Conservation (phyloP, 1,139 yeast genomes). For the Lodderomyces metapsilosis region DNA sequence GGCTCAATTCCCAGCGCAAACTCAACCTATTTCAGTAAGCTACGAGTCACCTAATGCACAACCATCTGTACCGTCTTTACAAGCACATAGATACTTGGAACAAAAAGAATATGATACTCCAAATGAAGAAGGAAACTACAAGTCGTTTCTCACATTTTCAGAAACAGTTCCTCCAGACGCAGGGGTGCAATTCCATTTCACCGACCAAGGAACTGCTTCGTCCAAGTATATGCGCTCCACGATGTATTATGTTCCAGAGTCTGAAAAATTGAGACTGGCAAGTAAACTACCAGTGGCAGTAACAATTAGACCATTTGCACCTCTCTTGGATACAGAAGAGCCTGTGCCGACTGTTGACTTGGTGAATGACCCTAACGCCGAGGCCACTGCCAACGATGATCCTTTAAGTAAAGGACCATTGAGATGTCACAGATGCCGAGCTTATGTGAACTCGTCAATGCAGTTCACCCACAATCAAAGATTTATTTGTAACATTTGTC, state of each 20-base stretch:
- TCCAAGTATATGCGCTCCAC: conserved; percentile 78
- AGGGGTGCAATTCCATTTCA: conserved; percentile 64
- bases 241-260: conserved; percentile 80
- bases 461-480: conserved; percentile 62
- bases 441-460: conserved; percentile 86
- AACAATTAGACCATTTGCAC: conserved; percentile 83
- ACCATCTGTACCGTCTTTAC: conserved; percentile 41
- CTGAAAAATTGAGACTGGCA: conserved; percentile 66
- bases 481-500: conserved; percentile 86
- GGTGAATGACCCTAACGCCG: conserved; percentile 12
- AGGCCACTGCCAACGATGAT: conserved; percentile 18
- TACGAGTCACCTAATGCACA: conserved; percentile 1
- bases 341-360: conserved; percentile 72
- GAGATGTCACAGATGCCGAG: conserved; percentile 87
- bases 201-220: conserved; percentile 83
- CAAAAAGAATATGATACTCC: conserved; percentile 47
- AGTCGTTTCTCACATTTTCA: conserved; percentile 65
- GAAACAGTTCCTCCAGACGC: conserved; percentile 82
- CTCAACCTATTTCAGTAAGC: conserved; percentile 8
- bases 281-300: conserved; percentile 82
- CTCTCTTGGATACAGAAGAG: conserved; percentile 44
- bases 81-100: conserved; percentile 53
- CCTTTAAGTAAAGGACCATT: conserved; percentile 62
- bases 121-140: conserved; percentile 24
- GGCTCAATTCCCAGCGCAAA: neutral